Evolutionary conservation across 176 grass and related monocot species (phyloP).

Genomic region (Guadua angustifolia): DNA sequence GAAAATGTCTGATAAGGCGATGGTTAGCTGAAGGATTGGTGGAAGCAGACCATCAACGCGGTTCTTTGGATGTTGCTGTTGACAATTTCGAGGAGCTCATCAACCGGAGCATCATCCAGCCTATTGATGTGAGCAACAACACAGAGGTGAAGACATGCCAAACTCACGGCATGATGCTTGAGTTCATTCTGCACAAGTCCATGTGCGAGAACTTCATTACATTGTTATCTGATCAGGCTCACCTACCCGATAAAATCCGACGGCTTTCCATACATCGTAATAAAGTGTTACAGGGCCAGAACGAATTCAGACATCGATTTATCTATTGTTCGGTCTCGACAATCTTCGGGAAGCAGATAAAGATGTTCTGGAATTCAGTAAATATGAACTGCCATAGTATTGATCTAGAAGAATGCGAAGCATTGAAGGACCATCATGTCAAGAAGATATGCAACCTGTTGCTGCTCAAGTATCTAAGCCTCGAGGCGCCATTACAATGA

Average conservation of each 20-base stretch:
- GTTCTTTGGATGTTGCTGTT: no score
- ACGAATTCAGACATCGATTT: not conserved
- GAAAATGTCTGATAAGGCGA: no score
- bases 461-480: constrained; percentile 33
- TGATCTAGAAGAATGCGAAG: constrained; percentile 1
- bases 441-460: constrained; percentile 15
- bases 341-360: not conserved
- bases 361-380: not conserved
- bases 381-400: not conserved
- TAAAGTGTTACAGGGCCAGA: not conserved
- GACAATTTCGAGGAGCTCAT: no score
- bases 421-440: not conserved
- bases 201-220: no score
- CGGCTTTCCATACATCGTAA: not conserved
- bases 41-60: no score
- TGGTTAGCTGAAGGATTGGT: no score
- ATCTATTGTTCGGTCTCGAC: not conserved
- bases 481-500: not conserved
- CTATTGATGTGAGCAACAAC: no score
- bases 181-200: no score
- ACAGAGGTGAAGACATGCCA: no score
- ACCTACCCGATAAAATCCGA: not conserved
- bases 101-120: no score
- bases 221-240: no score
- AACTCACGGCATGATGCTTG: no score